phyloP scores from a whole-genome alignment of 768 basidiomycete species.

The Leccinum subtestaceum region DNA sequence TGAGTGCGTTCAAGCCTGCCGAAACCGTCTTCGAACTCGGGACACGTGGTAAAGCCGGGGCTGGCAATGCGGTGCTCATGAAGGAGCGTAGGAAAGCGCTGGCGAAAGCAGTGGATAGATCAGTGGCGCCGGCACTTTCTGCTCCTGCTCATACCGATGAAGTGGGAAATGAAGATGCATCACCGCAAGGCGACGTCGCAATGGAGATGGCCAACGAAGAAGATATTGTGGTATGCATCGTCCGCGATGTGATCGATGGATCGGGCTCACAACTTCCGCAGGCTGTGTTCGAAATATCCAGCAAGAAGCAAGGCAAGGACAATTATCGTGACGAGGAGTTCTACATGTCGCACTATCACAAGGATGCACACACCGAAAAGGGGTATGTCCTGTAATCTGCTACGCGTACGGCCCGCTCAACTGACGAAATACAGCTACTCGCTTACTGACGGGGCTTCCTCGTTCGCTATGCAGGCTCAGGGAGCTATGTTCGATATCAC shows the following conservation, averaged over 20 bases:
- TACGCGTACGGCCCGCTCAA: background rate
- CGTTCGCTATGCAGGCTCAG: constrained; percentile 80
- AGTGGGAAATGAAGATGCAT: constrained; percentile 34
- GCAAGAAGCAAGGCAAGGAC: constrained; percentile 41
- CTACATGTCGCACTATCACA: constrained; percentile 91
- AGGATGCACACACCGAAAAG: constrained; percentile 82
- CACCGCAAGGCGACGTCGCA: constrained; percentile 27
- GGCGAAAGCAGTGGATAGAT: constrained; percentile 56
- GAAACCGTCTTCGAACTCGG: constrained; percentile 94
- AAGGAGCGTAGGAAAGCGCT: constrained; percentile 81
- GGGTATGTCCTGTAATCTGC: constrained; percentile 53
- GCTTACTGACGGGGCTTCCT: constrained; percentile 80
- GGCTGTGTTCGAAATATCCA: constrained; percentile 64
- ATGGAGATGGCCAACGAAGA: constrained; percentile 77
- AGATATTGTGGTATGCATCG: constrained; percentile 59
- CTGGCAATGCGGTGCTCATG: constrained; percentile 74
- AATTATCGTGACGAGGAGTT: constrained; percentile 78
- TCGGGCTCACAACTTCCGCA: constrained; percentile 28
- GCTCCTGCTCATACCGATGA: constrained; percentile 33
- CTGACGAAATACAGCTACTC: constrained; percentile 62
- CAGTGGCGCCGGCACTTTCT: constrained; percentile 31
- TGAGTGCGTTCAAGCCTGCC: constrained; percentile 77
- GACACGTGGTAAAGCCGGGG: constrained; percentile 58
- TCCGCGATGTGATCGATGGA: background rate
- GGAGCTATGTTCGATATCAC: constrained; percentile 79